Base-by-base conservation (phyloP, 805 yeast species). In the Lipomyces sp. region DNA sequence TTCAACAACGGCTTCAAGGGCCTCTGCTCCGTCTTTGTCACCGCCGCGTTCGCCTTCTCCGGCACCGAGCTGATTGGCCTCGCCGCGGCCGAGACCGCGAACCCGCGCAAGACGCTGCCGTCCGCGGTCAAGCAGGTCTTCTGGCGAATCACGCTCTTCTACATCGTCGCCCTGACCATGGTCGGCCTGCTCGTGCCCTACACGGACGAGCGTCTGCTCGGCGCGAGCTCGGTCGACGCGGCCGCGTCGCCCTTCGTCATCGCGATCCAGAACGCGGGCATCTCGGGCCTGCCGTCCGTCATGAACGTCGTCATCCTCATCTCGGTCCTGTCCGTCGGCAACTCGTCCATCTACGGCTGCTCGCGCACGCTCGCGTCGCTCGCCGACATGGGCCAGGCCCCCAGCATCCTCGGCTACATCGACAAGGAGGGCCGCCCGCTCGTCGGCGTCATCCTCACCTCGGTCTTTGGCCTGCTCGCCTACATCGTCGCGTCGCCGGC, bases 391-490 rank as follows among this genome's bases (percentile, higher is more conserved):
- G 81, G 83, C 18, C 75, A 76, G 60, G 82, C 83, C 18, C 90
- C 89, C 33, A 69, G 69, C 47, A 61, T 74, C 28, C 75, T 83
- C 48, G 81, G 82, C 32, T 83, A 83, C 69, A 79, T 86, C 53
- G 95, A 87, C 66, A 76, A 84, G 58, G 73, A 71, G 47, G 95
- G 95, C 51, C 77, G 95, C 63, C 95, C 96, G 16, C 65, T 84
- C 47, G 79, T 77, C 45, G 91, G 88, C 18, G 79, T 85, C 61
- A 57, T 62, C 1, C 49, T 72, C 26, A 70, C 79, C 26, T 64
- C 70, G 18, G 11, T 63, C 33, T 72, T 82, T 60, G 87, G 86
- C 24, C 68, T 79, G 33, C 65, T 82, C 22, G 78, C 83, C 42
- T 82, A 79, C 66, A 70, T 85, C 39, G 78, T 83, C 36, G 86